Evolutionary conservation across 345 rosid species (phyloP).

Genomic region (Aethionema arabicum): DNA sequence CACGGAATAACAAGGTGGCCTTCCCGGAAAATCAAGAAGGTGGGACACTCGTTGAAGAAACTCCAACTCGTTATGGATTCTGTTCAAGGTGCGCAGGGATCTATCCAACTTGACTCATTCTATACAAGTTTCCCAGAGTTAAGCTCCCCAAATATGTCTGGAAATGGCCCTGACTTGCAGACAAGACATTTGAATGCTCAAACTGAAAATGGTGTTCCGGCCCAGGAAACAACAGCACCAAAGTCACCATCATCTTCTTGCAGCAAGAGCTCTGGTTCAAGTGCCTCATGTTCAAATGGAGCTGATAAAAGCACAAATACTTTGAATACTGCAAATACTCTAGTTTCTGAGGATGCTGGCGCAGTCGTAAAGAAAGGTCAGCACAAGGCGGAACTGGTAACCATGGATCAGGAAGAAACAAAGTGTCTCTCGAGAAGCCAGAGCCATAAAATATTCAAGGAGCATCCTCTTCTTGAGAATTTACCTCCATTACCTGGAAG

Average conservation of each 20-base stretch:
- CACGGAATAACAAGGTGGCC: constrained; percentile 95
- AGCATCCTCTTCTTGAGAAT: constrained; percentile 42
- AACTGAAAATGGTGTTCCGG: constrained; percentile 41
- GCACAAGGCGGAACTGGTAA: constrained; percentile 50
- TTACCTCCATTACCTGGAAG: constrained; percentile 39
- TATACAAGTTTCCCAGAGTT: constrained; percentile 81
- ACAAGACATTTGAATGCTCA: constrained; percentile 39
- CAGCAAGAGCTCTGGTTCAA: constrained; percentile 73
- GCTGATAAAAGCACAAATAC: constrained; percentile 38
- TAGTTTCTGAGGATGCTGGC: constrained; percentile 37
- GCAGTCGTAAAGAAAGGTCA: constrained; percentile 49
- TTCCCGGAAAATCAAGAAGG: constrained; percentile 95
- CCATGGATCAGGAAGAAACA: constrained; percentile 48
- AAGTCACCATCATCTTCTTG: constrained; percentile 70
- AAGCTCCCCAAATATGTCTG: constrained; percentile 56
- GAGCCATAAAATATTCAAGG: constrained; percentile 56
- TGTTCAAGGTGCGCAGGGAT: constrained; percentile 84
- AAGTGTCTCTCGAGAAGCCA: constrained; percentile 51
- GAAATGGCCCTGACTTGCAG: constrained; percentile 42
- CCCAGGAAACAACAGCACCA: constrained; percentile 44
- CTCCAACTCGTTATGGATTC: constrained; percentile 89
- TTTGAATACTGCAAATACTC: constrained; percentile 29
- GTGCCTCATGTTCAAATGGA: constrained; percentile 50
- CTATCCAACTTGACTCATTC: constrained; percentile 80
- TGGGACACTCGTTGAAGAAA: constrained; percentile 83